Base-by-base conservation (phyloP, 2,329 filamentous ascomycete species). In the Fusarium scirpi region DNA sequence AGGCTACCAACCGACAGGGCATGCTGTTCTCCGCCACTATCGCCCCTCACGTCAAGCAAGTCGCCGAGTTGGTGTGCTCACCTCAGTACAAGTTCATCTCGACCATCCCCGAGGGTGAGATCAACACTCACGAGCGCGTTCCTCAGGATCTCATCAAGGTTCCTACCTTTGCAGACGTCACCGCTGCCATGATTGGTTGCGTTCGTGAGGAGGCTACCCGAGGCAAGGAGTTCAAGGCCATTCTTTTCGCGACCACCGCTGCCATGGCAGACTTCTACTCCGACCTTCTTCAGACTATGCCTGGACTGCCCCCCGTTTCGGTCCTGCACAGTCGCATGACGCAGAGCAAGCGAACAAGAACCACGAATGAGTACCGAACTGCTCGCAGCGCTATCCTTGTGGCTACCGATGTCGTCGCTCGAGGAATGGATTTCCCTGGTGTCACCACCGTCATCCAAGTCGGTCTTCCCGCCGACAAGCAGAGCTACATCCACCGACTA, bases 11-110 rank as follows among this genome's bases (percentile, higher is more conserved):
- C 61, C 81, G 88, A 54, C 89, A 91, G 70, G 94, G 93, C 52
- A 93, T 93, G 84, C 89, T 96, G 48, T 97, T 96, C 84, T 94
- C 91, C 6, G 94, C 94, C 12, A 97, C 94, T 22, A 91, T 97
- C 80, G 91, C 89, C 41, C 87, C 88, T 25, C 94, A 95, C 77
- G 91, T 97, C 56, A 87, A 94, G 76, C 89, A 91, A 64, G 87
- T 97, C 59, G 92, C 94, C 41, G 85, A 87, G 43, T 78, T 86
- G 47, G 92, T 91, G 4, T 87, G 96, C 76, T 89, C 90, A 67
- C 86, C 83, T 13, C 81, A 89, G 57, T 97, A 95, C 85, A 90
- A 92, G 77, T 94, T 92, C 79, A 90, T 97, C 77, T 92, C 93
- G 53, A 96, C 93, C 56, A 91, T 97, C 40, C 84, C 87, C 59